Percentiles rank a stretch among this genome's conserved stretches.
These are phyloP conservation scores for Boeremia exigua DNA, from an alignment of 2,329 filamentous ascomycete genomes.

Conservation along the genomic window DNA sequence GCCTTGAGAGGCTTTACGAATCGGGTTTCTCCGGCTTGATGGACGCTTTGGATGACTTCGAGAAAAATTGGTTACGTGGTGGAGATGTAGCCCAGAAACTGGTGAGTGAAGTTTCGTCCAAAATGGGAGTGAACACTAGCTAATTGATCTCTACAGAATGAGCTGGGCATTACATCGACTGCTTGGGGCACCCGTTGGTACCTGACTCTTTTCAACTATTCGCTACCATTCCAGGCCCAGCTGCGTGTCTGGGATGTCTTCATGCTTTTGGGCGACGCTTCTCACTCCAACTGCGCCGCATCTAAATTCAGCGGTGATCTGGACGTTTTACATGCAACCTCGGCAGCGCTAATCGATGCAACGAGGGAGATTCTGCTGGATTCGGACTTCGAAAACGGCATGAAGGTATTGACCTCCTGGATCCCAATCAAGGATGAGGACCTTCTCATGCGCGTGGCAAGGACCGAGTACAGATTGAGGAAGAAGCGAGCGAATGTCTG, in stretches of 20 bases:
- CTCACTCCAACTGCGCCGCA: slow-evolving; percentile 50
- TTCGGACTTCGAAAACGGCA: slow-evolving; percentile 95
- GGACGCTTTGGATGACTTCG: slow-evolving; percentile 83
- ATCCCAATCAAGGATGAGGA: slow-evolving; percentile 95
- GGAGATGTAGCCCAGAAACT: slow-evolving; percentile 82
- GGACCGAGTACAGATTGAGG: slow-evolving; percentile 81
- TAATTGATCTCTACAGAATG: slow-evolving; percentile 59
- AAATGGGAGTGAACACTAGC: slow-evolving; percentile 12
- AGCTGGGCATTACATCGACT: slow-evolving; percentile 81
- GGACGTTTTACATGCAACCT: slow-evolving; percentile 87
- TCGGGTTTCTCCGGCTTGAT: slow-evolving; percentile 87
- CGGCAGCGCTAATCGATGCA: slow-evolving; percentile 87
- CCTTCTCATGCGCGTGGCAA: slow-evolving; percentile 86
- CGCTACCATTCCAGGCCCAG: slow-evolving; percentile 91
- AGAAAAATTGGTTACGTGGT: slow-evolving; percentile 78
- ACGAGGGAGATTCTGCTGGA: slow-evolving; percentile 87
- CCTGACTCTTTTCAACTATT: slow-evolving; percentile 95
- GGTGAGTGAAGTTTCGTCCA: slow-evolving; percentile 57
- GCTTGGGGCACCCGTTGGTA: slow-evolving; percentile 99
- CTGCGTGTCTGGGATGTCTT: slow-evolving; percentile 98
- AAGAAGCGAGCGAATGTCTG: slow-evolving; percentile 54
- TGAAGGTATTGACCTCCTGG: slow-evolving; percentile 96
- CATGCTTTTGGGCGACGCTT: slow-evolving; percentile 83
- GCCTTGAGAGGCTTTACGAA: slow-evolving; percentile 82
- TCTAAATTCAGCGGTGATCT: slow-evolving; percentile 66